Evolutionary conservation across 2,329 filamentous ascomycete genomes (phyloP).

Genomic region (Coleophoma cylindrospora): DNA sequence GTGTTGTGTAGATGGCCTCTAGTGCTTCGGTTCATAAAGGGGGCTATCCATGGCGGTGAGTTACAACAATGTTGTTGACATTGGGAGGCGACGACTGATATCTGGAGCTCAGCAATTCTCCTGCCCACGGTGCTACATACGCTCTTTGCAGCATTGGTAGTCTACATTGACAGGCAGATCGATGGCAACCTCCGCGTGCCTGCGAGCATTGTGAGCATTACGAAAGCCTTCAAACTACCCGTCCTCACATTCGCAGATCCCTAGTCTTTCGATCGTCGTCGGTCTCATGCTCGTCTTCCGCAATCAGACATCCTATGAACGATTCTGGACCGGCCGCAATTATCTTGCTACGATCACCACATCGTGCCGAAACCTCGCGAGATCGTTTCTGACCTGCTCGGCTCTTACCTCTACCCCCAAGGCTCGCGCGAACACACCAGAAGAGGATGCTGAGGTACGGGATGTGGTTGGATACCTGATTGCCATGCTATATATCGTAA

Average conservation of each 20-base stretch:
- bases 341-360: background rate
- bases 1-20: background rate
- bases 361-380: background rate
- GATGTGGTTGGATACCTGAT: background rate
- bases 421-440: background rate
- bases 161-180: background rate
- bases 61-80: background rate
- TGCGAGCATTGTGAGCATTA: background rate
- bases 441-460: background rate
- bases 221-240: too few relatives aligned
- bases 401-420: background rate
- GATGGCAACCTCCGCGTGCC: background rate
- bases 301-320: background rate
- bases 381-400: conserved; percentile 1
- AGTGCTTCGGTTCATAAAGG: background rate
- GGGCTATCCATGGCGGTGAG: background rate
- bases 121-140: background rate
- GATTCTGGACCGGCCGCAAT: conserved; percentile 1
- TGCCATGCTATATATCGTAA: background rate
- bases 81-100: too few relatives aligned
- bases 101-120: background rate
- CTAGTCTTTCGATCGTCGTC: conserved; percentile 1
- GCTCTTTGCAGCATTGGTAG: background rate
- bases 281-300: conserved; percentile 1
- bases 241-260: background rate